phyloP scores from a whole-genome alignment of 345 rosid genomes.

The Euphorbia peplus region DNA sequence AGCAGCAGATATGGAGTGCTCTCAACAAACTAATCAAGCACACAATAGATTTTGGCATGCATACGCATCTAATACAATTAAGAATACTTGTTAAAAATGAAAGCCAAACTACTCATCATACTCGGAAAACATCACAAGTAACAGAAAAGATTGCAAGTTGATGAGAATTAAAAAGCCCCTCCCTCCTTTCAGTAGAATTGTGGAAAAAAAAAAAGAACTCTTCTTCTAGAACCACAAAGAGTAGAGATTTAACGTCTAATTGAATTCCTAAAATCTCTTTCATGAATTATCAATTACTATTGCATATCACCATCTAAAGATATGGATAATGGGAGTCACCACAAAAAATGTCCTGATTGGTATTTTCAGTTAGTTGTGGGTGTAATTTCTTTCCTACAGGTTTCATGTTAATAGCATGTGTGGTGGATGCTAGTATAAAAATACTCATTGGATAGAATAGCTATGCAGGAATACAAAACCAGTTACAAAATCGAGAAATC shows the following conservation, averaged over 20 bases:
- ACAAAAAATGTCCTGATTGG: no score
- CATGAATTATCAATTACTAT: background rate
- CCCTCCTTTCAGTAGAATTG: background rate
- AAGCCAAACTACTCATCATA: background rate
- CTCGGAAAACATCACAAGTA: background rate
- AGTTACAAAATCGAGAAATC: constrained; percentile 1
- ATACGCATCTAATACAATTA: background rate
- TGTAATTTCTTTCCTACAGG: no score
- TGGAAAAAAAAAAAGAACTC: background rate
- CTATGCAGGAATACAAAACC: no score
- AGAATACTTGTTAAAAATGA: background rate
- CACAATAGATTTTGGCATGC: background rate
- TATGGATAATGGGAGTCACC: no score
- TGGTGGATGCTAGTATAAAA: no score
- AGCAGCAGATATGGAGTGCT: background rate
- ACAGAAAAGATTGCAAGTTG: background rate
- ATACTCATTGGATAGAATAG: no score
- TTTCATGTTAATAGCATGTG: no score
- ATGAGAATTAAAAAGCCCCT: background rate
- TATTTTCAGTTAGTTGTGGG: no score
- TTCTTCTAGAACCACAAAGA: background rate
- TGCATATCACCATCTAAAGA: background rate
- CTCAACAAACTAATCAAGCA: background rate
- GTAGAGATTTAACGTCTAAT: background rate
- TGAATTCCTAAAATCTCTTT: background rate